Evolutionary conservation across 345 rosid species (phyloP).

Genomic region (Gossypium turneri): DNA sequence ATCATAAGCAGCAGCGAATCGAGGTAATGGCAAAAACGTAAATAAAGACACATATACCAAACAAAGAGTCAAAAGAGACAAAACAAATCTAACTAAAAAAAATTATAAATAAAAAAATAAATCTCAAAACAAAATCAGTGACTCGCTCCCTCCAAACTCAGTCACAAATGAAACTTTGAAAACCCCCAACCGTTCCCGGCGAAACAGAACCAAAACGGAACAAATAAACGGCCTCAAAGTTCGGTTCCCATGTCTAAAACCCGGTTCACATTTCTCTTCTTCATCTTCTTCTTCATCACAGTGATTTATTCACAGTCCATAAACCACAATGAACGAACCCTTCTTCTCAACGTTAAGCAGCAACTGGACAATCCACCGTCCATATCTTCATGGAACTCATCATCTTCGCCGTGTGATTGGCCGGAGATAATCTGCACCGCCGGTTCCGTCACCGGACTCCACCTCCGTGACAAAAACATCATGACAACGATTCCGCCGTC

Average conservation of each 20-base stretch:
- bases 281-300: constrained; percentile 32
- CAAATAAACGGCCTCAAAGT: background rate
- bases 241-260: background rate
- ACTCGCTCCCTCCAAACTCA: background rate
- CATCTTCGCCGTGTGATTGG: constrained; percentile 69
- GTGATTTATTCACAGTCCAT: constrained; percentile 50
- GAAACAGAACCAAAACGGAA: constrained; percentile 3
- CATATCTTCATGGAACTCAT: constrained; percentile 59
- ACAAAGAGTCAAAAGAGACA: background rate
- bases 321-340: constrained; percentile 24
- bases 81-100: background rate
- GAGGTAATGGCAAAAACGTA: background rate
- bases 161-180: background rate
- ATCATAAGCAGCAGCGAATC: background rate
- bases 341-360: constrained; percentile 51
- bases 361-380: constrained; percentile 54
- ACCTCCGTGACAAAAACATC: constrained; percentile 35
- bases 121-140: background rate
- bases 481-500: constrained; percentile 40
- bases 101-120: too few relatives aligned
- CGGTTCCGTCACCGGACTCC: constrained; percentile 41
- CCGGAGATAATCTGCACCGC: constrained; percentile 39
- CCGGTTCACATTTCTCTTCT: constrained; percentile 9
- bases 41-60: background rate
- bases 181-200: background rate